Base-by-base conservation (phyloP, 306 rosid species). In the Casuarina equisetifolia region DNA sequence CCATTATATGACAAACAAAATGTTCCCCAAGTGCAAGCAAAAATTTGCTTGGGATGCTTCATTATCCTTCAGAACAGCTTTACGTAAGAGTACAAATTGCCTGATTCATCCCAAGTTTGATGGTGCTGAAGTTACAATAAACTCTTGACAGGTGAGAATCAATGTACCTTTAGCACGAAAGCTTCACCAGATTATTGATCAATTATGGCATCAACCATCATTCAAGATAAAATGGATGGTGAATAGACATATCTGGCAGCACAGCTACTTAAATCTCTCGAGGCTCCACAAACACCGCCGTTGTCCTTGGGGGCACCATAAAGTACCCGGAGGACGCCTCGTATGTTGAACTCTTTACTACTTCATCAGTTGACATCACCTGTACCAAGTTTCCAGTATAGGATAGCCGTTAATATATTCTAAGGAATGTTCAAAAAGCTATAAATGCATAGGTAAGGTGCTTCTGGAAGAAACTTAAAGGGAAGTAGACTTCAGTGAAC, bases 271-370 rank as follows among this genome's bases (percentile, higher is more conserved):
- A 80, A 17, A 43, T 68, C 9, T 69, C 72, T 78, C 97, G 87
- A 78, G 90, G 86, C 84, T 92, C 91, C 2, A 92, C 92, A 69
- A 92, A 92, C 69, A 95, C 96, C 36, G 90, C 84, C 20, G 99
- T 90, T 11, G 97, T 89, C 80, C 92, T 85, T 61, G 79, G 70
- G 15, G 94, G 93, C 75, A 92, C 88, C 38, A 64, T 78, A 72
- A 92, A 95, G 81, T 94, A 70, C 45, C 96, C 97, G 1, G 92
- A 83, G 53, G 86, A 84, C 20, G 84, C 76, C 78, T 95, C 88
- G 20, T 86, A 92, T 25, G 63, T 83, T 70, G 99, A 92, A 6
- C 81, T 86, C 82, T 83, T 95, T 44, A 89, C 97, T n/a, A 78
- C 57, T 16, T 86, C 82, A 85, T 95, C 96, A 5, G 81, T 74